Conservation (phyloP, 257 asterid genomes). For the Petunia axillaris region DNA sequence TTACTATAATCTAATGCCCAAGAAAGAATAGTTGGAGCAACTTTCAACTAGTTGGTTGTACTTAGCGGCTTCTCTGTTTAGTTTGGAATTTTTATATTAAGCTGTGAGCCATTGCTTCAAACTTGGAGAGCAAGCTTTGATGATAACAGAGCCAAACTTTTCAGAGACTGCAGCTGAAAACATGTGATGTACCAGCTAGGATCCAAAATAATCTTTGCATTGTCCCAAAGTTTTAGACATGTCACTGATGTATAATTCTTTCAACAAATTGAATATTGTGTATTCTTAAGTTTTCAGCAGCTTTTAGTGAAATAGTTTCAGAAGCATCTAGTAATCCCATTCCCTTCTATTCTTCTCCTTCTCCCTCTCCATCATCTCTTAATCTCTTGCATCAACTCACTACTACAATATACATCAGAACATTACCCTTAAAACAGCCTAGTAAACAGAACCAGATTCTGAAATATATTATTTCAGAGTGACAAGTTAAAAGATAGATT, state of each 20-base stretch:
- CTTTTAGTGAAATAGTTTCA: neutral
- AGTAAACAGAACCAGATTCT: neutral
- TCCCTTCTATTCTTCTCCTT: neutral
- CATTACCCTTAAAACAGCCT: conserved; percentile 6
- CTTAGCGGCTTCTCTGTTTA: conserved; percentile 11
- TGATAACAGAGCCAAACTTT: neutral
- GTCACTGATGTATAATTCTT: neutral
- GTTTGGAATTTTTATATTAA: neutral
- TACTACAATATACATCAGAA: neutral
- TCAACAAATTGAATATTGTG: neutral
- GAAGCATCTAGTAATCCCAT: neutral
- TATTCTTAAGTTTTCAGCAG: neutral
- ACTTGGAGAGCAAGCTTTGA: neutral
- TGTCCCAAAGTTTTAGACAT: conserved; percentile 1
- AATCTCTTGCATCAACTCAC: neutral
- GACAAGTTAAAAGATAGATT: neutral
- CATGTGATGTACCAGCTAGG: neutral
- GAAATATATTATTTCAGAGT: neutral
- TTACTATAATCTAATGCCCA: conserved; percentile 1
- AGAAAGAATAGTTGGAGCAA: conserved; percentile 8
- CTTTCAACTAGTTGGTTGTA: conserved; percentile 13
- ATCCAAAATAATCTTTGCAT: neutral
- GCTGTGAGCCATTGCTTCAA: conserved; percentile 15
- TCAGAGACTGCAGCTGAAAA: neutral
- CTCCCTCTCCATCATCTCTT: neutral